Base-by-base conservation (phyloP, 495 filamentous ascomycete species). In the Podospora fimiseda region DNA sequence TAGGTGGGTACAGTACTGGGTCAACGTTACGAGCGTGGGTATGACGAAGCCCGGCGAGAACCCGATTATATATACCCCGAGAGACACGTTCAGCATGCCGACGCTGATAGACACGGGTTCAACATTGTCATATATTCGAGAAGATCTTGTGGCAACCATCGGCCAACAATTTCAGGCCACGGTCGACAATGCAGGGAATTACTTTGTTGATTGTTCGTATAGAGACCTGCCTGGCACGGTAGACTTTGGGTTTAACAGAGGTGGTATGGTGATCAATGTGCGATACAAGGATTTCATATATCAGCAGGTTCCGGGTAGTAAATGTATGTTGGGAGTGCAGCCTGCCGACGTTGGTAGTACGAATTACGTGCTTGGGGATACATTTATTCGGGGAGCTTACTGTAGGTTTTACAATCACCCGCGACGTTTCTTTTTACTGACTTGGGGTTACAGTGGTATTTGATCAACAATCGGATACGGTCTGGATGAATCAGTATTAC, bases 401-500 rank as follows among this genome's bases (percentile, higher is more conserved):
- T 53, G 70, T 74, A 48, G 55, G 70, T 69, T 40, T 42, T 7
- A 14, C 39, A n/a, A n/a, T 22, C 15, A 4, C 8, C n/a, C n/a
- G n/a, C n/a, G n/a, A n/a, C n/a, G n/a, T 44, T 33, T 11, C 13
- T 49, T 46, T 2, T 41, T 11, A 50, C 22, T 46, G 38, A 42
- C 15, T 4, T n/a, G 21, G 21, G 7, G 21, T 9, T 20, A 30
- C 40, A 74, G 71, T 74, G 51, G 69, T 74, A 1, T 72, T 74
- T 53, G 71, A 73, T 40, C 71, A 74, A 52, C 65, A 67, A 53
- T 69, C 69, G 13, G 64, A 74, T 30, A 62, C 65, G 4, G 57
- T 74, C 7, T 74, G 71, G 71, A 71, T 74, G 61, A 70, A 69
- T 16, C 69, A 73, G 55, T 74, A 73, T 40, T 67, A 70, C 51